Evolutionary conservation across 2,329 filamentous ascomycete species (phyloP).

Genomic region (Didymella lethalis): DNA sequence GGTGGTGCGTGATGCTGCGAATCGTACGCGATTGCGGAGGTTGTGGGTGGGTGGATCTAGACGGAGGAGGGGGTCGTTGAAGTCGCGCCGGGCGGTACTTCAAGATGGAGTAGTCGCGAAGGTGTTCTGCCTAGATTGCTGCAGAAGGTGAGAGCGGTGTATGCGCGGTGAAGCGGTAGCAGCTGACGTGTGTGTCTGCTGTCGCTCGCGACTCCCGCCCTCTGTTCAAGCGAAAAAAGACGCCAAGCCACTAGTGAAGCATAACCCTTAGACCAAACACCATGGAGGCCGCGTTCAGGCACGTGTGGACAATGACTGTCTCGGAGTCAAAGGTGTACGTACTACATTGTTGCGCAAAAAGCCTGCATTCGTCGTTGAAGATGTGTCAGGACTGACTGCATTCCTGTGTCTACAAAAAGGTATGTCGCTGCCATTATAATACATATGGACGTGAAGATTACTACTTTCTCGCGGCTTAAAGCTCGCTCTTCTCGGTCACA

Average conservation of each 20-base stretch:
- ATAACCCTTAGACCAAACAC: constrained; percentile 9
- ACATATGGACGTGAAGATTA: constrained; percentile 38
- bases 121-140: constrained; percentile 22
- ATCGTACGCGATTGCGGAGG: constrained; percentile 26
- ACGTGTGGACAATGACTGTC: constrained; percentile 11
- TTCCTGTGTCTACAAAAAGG: constrained; percentile 17
- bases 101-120: constrained; percentile 35
- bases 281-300: constrained; percentile 13
- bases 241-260: constrained; percentile 19
- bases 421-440: constrained; percentile 38
- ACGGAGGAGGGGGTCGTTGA: constrained; percentile 33
- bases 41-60: constrained; percentile 27
- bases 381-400: constrained; percentile 38
- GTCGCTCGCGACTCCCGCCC: constrained; percentile 38
- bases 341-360: neutral
- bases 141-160: constrained; percentile 25
- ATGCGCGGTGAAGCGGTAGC: constrained; percentile 24
- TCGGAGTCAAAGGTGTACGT: neutral
- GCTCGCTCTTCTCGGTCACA: constrained; percentile 51
- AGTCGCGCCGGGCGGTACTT: constrained; percentile 47
- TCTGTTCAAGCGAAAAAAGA: constrained; percentile 26
- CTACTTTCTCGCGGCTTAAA: constrained; percentile 40
- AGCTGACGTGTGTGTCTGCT: constrained; percentile 30
- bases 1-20: constrained; percentile 14
- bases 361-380: constrained; percentile 4